Evolutionary conservation across 257 asterid genomes (phyloP).

Genomic region (Apocynum venetum): DNA sequence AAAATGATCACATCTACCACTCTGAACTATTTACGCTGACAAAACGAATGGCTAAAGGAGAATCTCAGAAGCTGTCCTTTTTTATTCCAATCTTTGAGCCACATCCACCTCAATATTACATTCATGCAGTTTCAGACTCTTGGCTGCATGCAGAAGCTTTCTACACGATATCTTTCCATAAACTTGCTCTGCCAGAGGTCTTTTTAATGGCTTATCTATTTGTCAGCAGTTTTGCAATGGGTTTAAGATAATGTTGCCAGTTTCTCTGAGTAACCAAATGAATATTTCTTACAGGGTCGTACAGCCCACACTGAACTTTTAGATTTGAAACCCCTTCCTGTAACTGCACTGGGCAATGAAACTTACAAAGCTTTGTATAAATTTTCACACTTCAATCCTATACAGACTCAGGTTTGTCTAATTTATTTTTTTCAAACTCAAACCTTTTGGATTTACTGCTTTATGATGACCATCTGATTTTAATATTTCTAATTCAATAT

Average conservation of each 20-base stretch:
- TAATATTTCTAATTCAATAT: constrained; percentile 20
- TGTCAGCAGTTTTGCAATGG: constrained; percentile 1
- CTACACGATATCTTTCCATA: constrained; percentile 77
- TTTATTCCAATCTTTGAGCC: constrained; percentile 99
- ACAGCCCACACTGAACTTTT: constrained; percentile 93
- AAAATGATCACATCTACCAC: constrained; percentile 95
- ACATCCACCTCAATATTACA: constrained; percentile 94
- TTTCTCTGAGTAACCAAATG: constrained; percentile 1
- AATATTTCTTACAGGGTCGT: constrained; percentile 54
- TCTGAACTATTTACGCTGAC: constrained; percentile 85
- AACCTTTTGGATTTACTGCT: constrained; percentile 6
- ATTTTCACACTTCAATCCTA: constrained; percentile 94
- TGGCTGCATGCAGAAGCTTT: constrained; percentile 94
- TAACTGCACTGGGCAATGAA: constrained; percentile 85
- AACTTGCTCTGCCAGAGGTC: constrained; percentile 96
- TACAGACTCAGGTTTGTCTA: constrained; percentile 84
- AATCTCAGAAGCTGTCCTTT: constrained; percentile 87
- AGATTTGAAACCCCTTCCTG: constrained; percentile 96
- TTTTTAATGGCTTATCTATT: constrained; percentile 20
- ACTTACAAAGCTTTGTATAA: constrained; percentile 74
- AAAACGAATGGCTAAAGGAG: constrained; percentile 82
- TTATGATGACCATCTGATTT: constrained; percentile 1
- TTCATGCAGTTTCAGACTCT: constrained; percentile 92
- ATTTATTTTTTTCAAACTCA: neutral
- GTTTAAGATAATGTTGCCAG: neutral